Conservation (phyloP, 257 asterid species). For the Ligustrum vulgare region DNA sequence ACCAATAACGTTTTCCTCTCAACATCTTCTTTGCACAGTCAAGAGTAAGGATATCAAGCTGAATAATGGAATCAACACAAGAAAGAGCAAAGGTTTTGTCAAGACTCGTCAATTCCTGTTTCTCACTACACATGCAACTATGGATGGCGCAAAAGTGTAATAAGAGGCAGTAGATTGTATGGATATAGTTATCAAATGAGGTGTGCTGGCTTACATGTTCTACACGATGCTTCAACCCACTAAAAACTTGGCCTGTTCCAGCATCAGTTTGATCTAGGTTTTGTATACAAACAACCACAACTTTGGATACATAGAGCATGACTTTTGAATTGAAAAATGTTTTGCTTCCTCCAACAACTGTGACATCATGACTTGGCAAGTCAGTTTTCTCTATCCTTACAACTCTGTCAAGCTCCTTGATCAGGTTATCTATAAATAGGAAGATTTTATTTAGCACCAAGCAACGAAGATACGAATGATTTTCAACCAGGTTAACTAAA, state of each 20-base stretch:
- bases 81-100: conserved; percentile 14
- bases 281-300: conserved; percentile 53
- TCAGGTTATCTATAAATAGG: conserved; percentile 45
- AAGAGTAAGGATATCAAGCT: conserved; percentile 43
- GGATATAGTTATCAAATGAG: conserved; percentile 38
- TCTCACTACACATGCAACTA: conserved; percentile 29
- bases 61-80: conserved; percentile 35
- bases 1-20: conserved; percentile 55
- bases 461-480: conserved; percentile 40
- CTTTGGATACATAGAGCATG: conserved; percentile 48
- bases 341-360: conserved; percentile 27
- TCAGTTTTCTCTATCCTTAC: conserved; percentile 30
- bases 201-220: conserved; percentile 41
- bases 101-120: conserved; percentile 30
- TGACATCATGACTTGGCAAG: conserved; percentile 19
- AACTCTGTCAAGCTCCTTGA: conserved; percentile 31
- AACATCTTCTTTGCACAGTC: conserved; percentile 50
- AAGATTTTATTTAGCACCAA: conserved; percentile 53
- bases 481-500: conserved; percentile 52
- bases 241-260: conserved; percentile 36
- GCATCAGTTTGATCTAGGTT: conserved; percentile 38
- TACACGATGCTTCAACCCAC: conserved; percentile 49
- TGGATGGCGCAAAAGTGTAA: conserved; percentile 43
- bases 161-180: conserved; percentile 42
- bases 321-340: conserved; percentile 30